phyloP scores from a whole-genome alignment of 768 basidiomycete species.

The Kondoa subrosea region DNA sequence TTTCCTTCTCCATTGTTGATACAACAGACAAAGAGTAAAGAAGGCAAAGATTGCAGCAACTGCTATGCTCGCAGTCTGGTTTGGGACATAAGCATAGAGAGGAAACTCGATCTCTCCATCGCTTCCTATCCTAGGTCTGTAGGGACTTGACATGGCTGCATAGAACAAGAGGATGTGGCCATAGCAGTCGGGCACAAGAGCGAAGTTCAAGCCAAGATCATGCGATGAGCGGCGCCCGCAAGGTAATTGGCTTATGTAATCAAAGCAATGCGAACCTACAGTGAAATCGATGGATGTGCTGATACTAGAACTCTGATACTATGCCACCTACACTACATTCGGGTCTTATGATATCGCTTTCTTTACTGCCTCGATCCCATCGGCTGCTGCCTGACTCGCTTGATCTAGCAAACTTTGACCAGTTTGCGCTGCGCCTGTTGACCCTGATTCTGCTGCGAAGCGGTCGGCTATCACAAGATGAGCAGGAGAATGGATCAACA shows the following conservation, averaged over 20 bases:
- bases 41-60: constrained; percentile 2
- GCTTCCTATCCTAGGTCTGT: background rate
- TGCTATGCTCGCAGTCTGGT: background rate
- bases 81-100: constrained; percentile 4
- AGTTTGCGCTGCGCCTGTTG: background rate
- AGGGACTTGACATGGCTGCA: background rate
- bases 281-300: background rate
- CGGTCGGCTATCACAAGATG: constrained; percentile 2
- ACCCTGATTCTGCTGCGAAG: background rate
- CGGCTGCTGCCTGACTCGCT: background rate
- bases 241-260: no score
- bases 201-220: background rate
- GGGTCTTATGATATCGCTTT: background rate
- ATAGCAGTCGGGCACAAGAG: background rate
- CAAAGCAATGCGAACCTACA: no score
- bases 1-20: background rate
- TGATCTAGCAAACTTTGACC: background rate
- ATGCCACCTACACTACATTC: background rate
- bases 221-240: no score
- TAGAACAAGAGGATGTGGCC: background rate
- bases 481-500: background rate
- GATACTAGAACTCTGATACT: background rate
- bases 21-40: background rate
- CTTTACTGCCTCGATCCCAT: background rate
- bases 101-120: background rate